Evolutionary conservation across 345 rosid genomes (phyloP).

Genomic region (Arabidopsis arenosa): DNA sequence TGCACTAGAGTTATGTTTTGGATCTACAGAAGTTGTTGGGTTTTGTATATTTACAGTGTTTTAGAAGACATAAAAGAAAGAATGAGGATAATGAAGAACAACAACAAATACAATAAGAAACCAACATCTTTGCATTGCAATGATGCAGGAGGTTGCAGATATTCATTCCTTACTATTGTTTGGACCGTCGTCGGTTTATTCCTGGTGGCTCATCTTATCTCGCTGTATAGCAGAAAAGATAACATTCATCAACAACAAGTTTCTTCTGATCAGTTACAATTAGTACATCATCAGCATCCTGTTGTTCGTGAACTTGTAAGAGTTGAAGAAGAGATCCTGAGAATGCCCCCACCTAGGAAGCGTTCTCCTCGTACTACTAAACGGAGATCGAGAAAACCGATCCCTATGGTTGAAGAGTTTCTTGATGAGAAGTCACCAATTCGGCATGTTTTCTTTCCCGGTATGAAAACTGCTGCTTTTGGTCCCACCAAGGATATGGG

Average conservation of each 20-base stretch:
- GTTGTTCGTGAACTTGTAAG: conserved; percentile 66
- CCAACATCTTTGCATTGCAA: conserved; percentile 70
- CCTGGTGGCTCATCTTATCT: conserved; percentile 63
- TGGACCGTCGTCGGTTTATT: conserved; percentile 83
- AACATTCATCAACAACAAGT: conserved; percentile 40
- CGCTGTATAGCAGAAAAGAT: conserved; percentile 51
- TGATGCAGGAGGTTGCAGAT: conserved; percentile 75
- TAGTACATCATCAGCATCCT: conserved; percentile 24
- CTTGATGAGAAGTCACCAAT: conserved; percentile 93
- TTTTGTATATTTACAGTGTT: conserved; percentile 64
- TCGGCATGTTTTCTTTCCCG: conserved; percentile 81
- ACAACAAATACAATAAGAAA: conserved; percentile 73
- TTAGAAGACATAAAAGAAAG: conserved; percentile 53
- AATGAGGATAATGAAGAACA: conserved; percentile 61
- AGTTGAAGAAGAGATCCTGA: conserved; percentile 77
- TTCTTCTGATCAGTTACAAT: conserved; percentile 32
- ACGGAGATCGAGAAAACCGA: conserved; percentile 69
- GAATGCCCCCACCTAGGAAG: conserved; percentile 79
- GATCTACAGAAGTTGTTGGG: conserved; percentile 59
- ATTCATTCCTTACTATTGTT: conserved; percentile 56
- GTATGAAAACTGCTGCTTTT: conserved; percentile 54
- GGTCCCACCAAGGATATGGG: conserved; percentile 65
- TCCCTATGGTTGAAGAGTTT: conserved; percentile 83
- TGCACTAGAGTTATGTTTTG: conserved; percentile 21
- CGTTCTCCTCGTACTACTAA: conserved; percentile 85